phyloP scores from a whole-genome alignment of 2,329 filamentous ascomycete species.

The Penicillium sclerotigenum region DNA sequence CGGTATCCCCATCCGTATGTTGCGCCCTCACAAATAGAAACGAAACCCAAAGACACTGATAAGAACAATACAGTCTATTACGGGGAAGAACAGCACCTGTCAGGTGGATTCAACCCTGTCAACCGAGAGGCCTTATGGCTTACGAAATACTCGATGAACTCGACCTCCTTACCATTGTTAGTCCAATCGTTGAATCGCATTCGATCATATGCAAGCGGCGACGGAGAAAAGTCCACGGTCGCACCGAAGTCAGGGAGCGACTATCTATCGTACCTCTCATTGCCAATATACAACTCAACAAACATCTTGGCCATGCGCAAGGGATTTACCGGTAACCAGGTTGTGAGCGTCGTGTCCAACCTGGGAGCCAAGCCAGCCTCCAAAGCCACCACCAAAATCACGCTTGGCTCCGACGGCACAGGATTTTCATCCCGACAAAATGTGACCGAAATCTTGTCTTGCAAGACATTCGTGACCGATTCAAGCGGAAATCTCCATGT shows the following conservation, averaged over 20 bases:
- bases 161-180: constrained; percentile 8
- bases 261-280: constrained; percentile 8
- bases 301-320: constrained; percentile 12
- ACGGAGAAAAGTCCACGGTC: constrained; percentile 5
- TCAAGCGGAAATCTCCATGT: constrained; percentile 8
- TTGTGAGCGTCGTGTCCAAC: constrained; percentile 11
- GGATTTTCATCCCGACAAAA: constrained; percentile 6
- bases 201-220: constrained; percentile 9
- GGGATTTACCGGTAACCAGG: constrained; percentile 8
- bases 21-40: neutral
- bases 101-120: constrained; percentile 47
- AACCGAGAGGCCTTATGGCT: constrained; percentile 58
- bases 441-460: constrained; percentile 9
- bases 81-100: constrained; percentile 62
- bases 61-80: constrained; percentile 51
- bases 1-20: constrained; percentile 54
- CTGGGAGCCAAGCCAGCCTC: constrained; percentile 5
- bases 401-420: constrained; percentile 5
- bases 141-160: constrained; percentile 41
- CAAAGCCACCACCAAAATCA: constrained; percentile 7
- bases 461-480: constrained; percentile 10
- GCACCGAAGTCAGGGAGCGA: constrained; percentile 3
- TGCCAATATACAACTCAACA: constrained; percentile 10
- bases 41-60: neutral
- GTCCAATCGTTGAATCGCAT: constrained; percentile 12